Percentiles rank a stretch among this genome's conserved stretches.
Conservation (phyloP, 768 basidiomycete genomes). For the Lentinula boryana region DNA sequence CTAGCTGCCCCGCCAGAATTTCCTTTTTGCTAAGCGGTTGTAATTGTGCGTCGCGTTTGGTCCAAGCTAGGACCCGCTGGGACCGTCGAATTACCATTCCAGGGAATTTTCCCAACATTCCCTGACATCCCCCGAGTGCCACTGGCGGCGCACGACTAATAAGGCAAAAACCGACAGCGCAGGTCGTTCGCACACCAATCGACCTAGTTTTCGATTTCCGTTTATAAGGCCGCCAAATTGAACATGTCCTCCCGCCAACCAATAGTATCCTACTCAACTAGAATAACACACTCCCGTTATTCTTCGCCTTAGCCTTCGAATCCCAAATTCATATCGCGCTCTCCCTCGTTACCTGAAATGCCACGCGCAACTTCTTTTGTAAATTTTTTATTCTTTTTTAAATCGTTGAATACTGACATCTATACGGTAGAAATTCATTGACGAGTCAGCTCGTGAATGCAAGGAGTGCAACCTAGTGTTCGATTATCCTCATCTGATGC, state of each 20-base stretch:
- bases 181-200: constrained; percentile 4
- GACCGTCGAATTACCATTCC: background rate
- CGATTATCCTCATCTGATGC: background rate
- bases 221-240: background rate
- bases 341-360: background rate
- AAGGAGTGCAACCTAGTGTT: background rate
- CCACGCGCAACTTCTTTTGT: background rate
- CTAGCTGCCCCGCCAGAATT: background rate
- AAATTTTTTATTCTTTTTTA: background rate
- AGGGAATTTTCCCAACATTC: background rate
- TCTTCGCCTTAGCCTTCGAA: background rate
- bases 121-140: background rate
- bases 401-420: background rate
- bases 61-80: background rate
- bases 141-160: background rate
- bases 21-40: background rate
- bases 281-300: background rate
- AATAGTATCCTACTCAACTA: background rate
- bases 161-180: background rate
- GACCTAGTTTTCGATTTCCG: background rate
- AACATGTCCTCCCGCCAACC: background rate
- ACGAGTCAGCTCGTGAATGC: background rate
- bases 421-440: background rate
- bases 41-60: background rate
- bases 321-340: background rate